Evolutionary conservation across 352 stramenopile species (phyloP).

Genomic region (Globisporangium spiculum): DNA sequence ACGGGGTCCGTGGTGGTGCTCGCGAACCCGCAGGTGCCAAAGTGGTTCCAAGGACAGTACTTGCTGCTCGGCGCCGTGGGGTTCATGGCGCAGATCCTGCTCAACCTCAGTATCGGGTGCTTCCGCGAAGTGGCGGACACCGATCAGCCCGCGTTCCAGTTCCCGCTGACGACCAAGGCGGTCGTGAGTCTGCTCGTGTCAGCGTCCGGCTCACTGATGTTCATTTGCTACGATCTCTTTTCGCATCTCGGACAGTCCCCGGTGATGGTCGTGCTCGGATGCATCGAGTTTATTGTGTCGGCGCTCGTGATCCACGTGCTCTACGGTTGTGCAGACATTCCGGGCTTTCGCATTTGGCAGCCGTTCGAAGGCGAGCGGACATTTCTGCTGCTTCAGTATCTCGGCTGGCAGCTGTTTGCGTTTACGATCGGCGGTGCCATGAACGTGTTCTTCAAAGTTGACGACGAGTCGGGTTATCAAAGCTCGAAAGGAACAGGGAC

Average conservation of each 20-base stretch:
- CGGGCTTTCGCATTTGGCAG: slow-evolving; percentile 48
- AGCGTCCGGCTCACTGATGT: slow-evolving; percentile 38
- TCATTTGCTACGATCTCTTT: slow-evolving; percentile 40
- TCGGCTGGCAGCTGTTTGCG: slow-evolving; percentile 59
- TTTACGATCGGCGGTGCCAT: slow-evolving; percentile 36
- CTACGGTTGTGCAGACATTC: slow-evolving; percentile 46
- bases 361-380: slow-evolving; percentile 50
- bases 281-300: slow-evolving; percentile 39
- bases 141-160: slow-evolving; percentile 14
- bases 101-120: slow-evolving; percentile 55
- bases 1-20: slow-evolving; percentile 40
- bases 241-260: slow-evolving; percentile 29
- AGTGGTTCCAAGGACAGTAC: slow-evolving; percentile 55
- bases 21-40: slow-evolving; percentile 33
- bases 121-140: slow-evolving; percentile 27
- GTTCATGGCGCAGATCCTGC: slow-evolving; percentile 52
- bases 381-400: slow-evolving; percentile 59
- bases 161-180: slow-evolving; percentile 45
- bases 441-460: slow-evolving; percentile 28
- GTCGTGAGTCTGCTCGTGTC: slow-evolving; percentile 51
- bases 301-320: slow-evolving; percentile 49
- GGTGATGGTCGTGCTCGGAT: slow-evolving; percentile 31
- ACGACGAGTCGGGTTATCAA: slow-evolving; percentile 14
- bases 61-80: slow-evolving; percentile 44
- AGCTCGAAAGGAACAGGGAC: slow-evolving; percentile 29